Evolutionary conservation across 495 filamentous ascomycete genomes (phyloP), one percentile per base, ranked within the genome.

Genomic region (Parathielavia hyrcaniae): DNA sequence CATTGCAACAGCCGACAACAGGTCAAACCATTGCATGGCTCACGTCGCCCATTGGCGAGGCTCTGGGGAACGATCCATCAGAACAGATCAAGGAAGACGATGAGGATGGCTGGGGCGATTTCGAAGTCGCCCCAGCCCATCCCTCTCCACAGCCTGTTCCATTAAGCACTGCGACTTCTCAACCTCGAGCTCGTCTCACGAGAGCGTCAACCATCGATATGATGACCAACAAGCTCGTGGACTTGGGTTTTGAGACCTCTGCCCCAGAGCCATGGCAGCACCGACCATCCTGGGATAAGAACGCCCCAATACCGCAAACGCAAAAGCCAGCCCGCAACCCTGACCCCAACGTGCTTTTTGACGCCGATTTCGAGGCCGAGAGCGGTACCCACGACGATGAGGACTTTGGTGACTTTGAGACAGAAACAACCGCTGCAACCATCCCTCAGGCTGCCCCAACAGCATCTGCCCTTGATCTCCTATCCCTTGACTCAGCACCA

Each of bases 81-180:
- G 68, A 61, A 2, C 58, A 64, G 49, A 20, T 67, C 8, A 71
- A 76, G 19, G 68, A 68, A 0, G 75, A 75, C 8, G 78, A 79
- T 8, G 83, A 87, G 36, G 86, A 89, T 64, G 86, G 84, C 13
- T 90, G 86, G 81, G 86, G 87, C 14, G 86, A 89, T 55, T 90
- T 90, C 61, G 87, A 87, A 63, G 77, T 78, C 14, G 80, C 84
- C 11, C 40, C 61, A 6, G 49, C 63, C n/a, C 50, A 34, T 41
- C 39, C 44, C 0, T 52, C 59, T 8, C 23, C 50, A 30, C 53
- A 57, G 30, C 55, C 59, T 14, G 38, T 50, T 11, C 36, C 50
- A 13, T 16, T 61, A 1, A 20, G 11, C 30, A 19, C 40, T 12
- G 59, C 26, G 8, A 38, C 62, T 14, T 34, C 62, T n/a, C 56